These are phyloP conservation scores for Ganoderma boninense DNA, from an alignment of 1,284 basidiomycete genomes.

Conservation along the genomic window DNA sequence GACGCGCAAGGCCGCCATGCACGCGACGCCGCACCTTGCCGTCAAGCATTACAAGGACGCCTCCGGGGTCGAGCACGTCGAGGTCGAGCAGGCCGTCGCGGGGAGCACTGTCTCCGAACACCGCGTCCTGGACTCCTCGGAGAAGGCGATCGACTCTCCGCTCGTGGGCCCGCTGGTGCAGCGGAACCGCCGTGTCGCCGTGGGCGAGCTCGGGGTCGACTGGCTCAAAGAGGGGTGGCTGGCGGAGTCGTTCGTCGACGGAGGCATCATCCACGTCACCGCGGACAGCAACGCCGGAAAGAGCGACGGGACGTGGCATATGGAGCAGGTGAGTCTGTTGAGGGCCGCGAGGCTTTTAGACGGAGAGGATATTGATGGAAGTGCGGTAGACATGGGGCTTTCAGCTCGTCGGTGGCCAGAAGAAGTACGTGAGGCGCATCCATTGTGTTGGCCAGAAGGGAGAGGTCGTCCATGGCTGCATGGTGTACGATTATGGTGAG, in stretches of 20 bases:
- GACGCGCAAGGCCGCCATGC: neutral
- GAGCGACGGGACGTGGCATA: constrained; percentile 3
- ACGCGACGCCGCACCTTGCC: neutral
- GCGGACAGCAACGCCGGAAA: neutral
- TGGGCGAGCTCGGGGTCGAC: neutral
- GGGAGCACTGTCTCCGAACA: neutral
- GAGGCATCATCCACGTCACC: neutral
- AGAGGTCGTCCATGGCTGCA: constrained; percentile 57
- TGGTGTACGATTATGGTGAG: constrained; percentile 69
- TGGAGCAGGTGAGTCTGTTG: constrained; percentile 6
- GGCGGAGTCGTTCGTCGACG: constrained; percentile 1
- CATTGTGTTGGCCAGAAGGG: constrained; percentile 63
- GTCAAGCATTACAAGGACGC: constrained; percentile 1
- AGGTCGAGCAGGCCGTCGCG: neutral
- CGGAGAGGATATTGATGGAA: neutral
- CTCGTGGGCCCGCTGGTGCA: neutral
- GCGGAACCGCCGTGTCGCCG: neutral
- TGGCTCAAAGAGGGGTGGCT: constrained; percentile 4
- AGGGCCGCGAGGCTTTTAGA: neutral
- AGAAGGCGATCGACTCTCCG: neutral
- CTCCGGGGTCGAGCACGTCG: constrained; percentile 1
- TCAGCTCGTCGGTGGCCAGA: constrained; percentile 61
- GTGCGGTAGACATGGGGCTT: constrained; percentile 69
- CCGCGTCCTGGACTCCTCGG: neutral
- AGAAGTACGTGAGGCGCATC: constrained; percentile 64